These are phyloP conservation scores for Aureobasidium sp. DNA, from an alignment of 2,329 filamentous ascomycete species.

Conservation along the genomic window DNA sequence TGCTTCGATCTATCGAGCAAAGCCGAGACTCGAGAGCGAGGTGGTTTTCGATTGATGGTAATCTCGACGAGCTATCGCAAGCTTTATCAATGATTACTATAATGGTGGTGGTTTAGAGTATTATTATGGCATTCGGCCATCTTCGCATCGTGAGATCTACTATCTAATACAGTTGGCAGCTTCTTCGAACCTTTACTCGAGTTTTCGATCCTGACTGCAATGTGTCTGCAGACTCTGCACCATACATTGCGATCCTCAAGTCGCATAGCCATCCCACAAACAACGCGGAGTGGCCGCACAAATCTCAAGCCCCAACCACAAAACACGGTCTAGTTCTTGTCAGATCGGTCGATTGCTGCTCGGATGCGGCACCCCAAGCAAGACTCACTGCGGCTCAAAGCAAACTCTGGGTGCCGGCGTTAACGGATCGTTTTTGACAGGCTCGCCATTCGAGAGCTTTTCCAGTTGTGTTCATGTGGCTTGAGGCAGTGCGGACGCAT, in stretches of 20 bases:
- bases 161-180: not conserved
- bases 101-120: not conserved
- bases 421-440: conserved; percentile 1
- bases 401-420: not conserved
- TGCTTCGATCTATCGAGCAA: not conserved
- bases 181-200: not conserved
- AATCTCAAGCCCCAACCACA: not conserved
- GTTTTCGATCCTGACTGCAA: not conserved
- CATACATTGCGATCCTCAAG: not conserved
- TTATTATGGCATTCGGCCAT: not conserved
- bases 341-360: not conserved
- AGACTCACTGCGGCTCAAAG: not conserved
- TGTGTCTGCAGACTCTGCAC: not conserved
- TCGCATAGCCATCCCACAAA: not conserved
- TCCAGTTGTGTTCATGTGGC: not conserved
- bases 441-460: not conserved
- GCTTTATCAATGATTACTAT: not conserved
- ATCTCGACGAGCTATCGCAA: not conserved
- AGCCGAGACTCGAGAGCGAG: not conserved
- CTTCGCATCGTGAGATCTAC: not conserved
- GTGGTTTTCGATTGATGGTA: not conserved
- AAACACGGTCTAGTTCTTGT: not conserved
- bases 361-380: not conserved
- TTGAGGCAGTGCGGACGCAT: not conserved
- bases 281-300: not conserved